Base-by-base conservation (phyloP, 805 yeast species). In the Kluyveromyces dobzhanskii region DNA sequence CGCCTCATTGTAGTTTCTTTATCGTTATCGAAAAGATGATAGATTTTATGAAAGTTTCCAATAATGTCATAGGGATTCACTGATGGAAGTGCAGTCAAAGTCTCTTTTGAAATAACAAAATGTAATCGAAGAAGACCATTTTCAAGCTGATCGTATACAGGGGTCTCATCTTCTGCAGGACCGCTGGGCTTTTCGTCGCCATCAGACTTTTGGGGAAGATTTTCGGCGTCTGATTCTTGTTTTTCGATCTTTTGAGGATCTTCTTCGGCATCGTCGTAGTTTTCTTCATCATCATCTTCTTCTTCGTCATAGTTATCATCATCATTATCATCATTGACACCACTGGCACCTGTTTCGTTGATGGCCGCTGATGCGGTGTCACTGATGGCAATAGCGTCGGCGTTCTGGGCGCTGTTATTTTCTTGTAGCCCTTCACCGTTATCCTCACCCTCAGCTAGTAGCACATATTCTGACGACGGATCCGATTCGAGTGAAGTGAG, bases 21-120 rank as follows among this genome's bases (percentile, higher is more conserved):
- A 56, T 84, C 94, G 52, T 76, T 73, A 55, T 84, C 94, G 53
- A 81, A 81, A 48, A 71, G 76, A 53, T 83, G 92, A 51, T 83
- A 83, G 3, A 82, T 74, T 47, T 75, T 80, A 60, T 78, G 78
- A 64, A 81, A 80, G 52, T 76, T 81, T 42, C 70, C 74, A 41
- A 82, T 75, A 4, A 66, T 46, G 2, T 49, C 47, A 30, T 59
- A 62, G 32, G 59, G 53, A 32, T 66, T 64, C 17, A 45, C 57
- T 4, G 54, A 42, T 44, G 58, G 56, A 24, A 64, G 43, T 39
- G 54, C 61, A 13, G 54, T 40, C 10, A 63, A 35, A 7, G 66
- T 65, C 4, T 57, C 56, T 40, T 56, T 54, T 1, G 65, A 59
- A 25, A 66, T 59, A 43, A 61, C 59, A 17, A 66, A 52, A 19